These are phyloP conservation scores for Beauveria sp. DNA, from an alignment of 2,329 filamentous ascomycete species.

Conservation along the genomic window DNA sequence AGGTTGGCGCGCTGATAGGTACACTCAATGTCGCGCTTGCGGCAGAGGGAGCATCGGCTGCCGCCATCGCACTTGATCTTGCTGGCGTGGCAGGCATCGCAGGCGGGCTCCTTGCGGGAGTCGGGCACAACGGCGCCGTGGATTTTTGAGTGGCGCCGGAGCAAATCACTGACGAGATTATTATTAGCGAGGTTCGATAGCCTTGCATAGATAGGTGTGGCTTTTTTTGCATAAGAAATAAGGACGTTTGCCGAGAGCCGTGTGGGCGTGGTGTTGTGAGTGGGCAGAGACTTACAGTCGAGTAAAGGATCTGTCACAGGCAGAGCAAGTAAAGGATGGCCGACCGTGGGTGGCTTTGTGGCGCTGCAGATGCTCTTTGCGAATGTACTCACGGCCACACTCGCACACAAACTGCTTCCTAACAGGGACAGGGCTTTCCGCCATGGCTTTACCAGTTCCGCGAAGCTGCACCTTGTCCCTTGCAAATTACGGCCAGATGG, in stretches of 20 bases:
- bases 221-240: background rate
- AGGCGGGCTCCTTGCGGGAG: slow-evolving; percentile 30
- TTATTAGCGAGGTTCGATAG: background rate
- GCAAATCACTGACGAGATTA: slow-evolving; percentile 23
- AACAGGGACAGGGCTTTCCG: background rate
- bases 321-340: slow-evolving; percentile 25
- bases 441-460: background rate
- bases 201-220: background rate
- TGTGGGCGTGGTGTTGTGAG: background rate
- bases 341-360: slow-evolving; percentile 32
- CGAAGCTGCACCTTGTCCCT: background rate
- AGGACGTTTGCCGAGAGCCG: too few relatives aligned
- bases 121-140: slow-evolving; percentile 23
- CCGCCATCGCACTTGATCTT: slow-evolving; percentile 39
- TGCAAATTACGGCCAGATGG: too few relatives aligned
- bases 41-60: slow-evolving; percentile 29
- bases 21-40: slow-evolving; percentile 30
- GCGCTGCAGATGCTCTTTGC: slow-evolving; percentile 32
- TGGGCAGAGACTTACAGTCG: slow-evolving; percentile 24
- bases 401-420: slow-evolving; percentile 21
- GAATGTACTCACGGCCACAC: slow-evolving; percentile 32
- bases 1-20: slow-evolving; percentile 23
- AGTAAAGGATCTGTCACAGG: slow-evolving; percentile 32
- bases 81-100: slow-evolving; percentile 35
- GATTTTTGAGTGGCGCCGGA: slow-evolving; percentile 31